These are phyloP conservation scores for Russula ochroleuca DNA, from an alignment of 768 basidiomycete species.

Conservation along the genomic window DNA sequence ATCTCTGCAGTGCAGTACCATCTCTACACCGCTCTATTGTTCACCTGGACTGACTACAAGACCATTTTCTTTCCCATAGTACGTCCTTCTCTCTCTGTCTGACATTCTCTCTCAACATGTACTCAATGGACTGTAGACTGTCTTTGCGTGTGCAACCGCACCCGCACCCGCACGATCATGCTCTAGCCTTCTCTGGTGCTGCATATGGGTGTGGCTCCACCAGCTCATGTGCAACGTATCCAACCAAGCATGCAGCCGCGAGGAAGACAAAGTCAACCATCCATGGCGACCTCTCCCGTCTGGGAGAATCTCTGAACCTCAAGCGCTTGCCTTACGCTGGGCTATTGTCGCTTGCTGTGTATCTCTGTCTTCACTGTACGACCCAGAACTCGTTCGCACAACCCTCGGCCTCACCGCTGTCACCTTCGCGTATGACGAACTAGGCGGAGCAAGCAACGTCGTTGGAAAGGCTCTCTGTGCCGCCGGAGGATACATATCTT, in stretches of 20 bases:
- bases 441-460: constrained; percentile 13
- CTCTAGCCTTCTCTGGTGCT: constrained; percentile 12
- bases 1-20: constrained; percentile 20
- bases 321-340: constrained; percentile 27
- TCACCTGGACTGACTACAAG: constrained; percentile 35
- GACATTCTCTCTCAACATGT: neutral
- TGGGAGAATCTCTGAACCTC: constrained; percentile 26
- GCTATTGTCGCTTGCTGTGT: constrained; percentile 25
- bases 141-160: constrained; percentile 27
- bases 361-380: constrained; percentile 16
- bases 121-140: constrained; percentile 12
- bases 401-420: constrained; percentile 26
- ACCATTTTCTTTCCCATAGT: constrained; percentile 33
- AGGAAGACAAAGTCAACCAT: constrained; percentile 30
- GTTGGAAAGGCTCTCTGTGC: constrained; percentile 28
- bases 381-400: constrained; percentile 23
- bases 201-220: constrained; percentile 31
- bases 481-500: constrained; percentile 26
- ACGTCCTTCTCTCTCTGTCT: constrained; percentile 9
- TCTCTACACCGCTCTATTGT: constrained; percentile 29
- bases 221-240: constrained; percentile 30
- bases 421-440: constrained; percentile 27
- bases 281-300: constrained; percentile 33
- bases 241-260: constrained; percentile 28
- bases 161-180: constrained; percentile 22